A percentile compares a stretch with the other conserved stretches of the same genome.
Evolutionary conservation across 2,329 filamentous ascomycete species (phyloP).

Genomic region (Cercospora canescens): DNA sequence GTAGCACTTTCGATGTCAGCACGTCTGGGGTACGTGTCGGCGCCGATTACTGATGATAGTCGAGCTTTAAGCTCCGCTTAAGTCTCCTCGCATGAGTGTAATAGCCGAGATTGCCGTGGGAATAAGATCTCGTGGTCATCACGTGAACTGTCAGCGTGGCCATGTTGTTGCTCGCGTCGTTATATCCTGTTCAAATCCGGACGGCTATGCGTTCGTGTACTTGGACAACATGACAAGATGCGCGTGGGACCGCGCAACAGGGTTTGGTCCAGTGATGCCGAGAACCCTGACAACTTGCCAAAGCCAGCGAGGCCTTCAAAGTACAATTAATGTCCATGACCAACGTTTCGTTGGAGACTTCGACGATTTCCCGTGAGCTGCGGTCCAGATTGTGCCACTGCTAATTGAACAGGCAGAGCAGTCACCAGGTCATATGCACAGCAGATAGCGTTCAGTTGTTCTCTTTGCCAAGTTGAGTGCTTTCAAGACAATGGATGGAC

Average conservation of each 20-base stretch:
- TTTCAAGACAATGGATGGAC: too few species aligned
- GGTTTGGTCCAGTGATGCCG: too few species aligned
- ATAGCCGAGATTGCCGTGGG: slow-evolving; percentile 14
- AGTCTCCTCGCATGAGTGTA: not conserved
- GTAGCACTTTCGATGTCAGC: not conserved
- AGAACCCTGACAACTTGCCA: not conserved
- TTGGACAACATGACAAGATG: not conserved
- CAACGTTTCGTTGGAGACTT: not conserved
- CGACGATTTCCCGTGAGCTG: not conserved
- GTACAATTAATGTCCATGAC: too few species aligned
- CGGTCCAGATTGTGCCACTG: not conserved
- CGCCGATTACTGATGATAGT: slow-evolving; percentile 1
- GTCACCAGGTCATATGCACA: not conserved
- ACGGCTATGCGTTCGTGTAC: not conserved
- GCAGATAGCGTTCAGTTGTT: not conserved
- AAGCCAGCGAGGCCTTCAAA: not conserved
- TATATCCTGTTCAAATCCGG: not conserved
- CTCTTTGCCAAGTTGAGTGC: not conserved
- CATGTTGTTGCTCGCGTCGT: not conserved
- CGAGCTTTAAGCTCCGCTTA: slow-evolving; percentile 4
- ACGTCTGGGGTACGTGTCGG: not conserved
- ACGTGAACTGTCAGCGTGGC: not conserved
- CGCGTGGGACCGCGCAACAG: too few species aligned
- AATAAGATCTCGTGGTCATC: not conserved
- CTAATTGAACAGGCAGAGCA: not conserved